Percentiles rank a stretch among this genome's conserved stretches.
phyloP scores from a whole-genome alignment of 345 rosid genomes.

The Brassica juncea region DNA sequence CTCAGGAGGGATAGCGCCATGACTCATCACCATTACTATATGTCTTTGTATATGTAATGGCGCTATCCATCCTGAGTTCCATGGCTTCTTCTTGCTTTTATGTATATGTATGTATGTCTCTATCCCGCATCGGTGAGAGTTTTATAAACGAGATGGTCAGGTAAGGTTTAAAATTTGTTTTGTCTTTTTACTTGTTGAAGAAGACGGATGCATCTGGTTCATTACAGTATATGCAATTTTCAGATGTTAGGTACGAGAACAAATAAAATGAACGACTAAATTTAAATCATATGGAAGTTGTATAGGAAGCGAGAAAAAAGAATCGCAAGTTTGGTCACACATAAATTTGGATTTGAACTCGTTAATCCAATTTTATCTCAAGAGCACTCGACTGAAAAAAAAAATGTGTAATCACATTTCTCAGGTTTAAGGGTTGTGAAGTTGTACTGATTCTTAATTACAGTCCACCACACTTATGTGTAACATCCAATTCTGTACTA shows the following conservation, averaged over 20 bases:
- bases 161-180: neutral
- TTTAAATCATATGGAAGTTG: neutral
- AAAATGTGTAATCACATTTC: neutral
- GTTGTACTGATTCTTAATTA: neutral
- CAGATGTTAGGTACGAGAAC: neutral
- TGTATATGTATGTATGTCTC: neutral
- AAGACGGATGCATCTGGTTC: neutral
- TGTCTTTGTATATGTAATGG: neutral
- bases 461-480: neutral
- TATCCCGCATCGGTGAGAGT: too few species aligned
- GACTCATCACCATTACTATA: neutral
- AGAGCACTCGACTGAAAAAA: neutral
- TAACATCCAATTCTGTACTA: neutral
- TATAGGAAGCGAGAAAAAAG: neutral
- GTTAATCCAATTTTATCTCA: neutral
- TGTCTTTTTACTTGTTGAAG: neutral
- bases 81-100: slow-evolving; percentile 30
- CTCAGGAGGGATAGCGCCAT: slow-evolving; percentile 42
- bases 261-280: neutral
- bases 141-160: neutral
- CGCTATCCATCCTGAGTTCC: slow-evolving; percentile 43
- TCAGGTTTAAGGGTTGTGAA: neutral
- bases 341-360: neutral
- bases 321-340: neutral
- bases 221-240: neutral